A percentile compares a stretch with the other conserved stretches of the same genome.
These are phyloP conservation scores for Cryptococcus sp. DNA, from an alignment of 1,284 basidiomycete species.

Conservation along the genomic window DNA sequence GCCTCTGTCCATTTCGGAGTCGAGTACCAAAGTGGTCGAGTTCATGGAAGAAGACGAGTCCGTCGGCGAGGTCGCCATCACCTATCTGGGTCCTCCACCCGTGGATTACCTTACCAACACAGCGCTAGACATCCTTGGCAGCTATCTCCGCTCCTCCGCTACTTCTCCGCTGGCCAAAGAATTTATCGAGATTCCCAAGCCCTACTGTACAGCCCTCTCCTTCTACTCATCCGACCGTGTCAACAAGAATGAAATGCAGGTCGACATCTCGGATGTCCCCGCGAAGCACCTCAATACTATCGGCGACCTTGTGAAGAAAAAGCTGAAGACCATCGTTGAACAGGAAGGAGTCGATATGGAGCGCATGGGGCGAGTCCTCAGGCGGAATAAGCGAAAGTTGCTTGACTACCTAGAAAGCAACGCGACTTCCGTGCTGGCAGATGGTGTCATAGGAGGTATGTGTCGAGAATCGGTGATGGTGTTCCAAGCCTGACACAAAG, in stretches of 20 bases:
- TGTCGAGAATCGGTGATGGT: not conserved
- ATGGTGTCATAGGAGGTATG: slow-evolving; percentile 65
- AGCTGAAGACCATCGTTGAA: slow-evolving; percentile 68
- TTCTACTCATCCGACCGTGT: slow-evolving; percentile 79
- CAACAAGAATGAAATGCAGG: slow-evolving; percentile 69
- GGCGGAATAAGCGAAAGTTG: slow-evolving; percentile 79
- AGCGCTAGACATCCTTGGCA: slow-evolving; percentile 81
- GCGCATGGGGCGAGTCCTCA: slow-evolving; percentile 84
- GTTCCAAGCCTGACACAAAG: slow-evolving; percentile 2
- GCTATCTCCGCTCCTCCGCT: slow-evolving; percentile 86
- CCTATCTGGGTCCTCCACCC: slow-evolving; percentile 75
- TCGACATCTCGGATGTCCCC: slow-evolving; percentile 84
- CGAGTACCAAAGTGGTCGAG: slow-evolving; percentile 67
- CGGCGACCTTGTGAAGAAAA: slow-evolving; percentile 67
- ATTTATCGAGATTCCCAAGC: slow-evolving; percentile 88
- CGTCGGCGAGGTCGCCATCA: slow-evolving; percentile 80
- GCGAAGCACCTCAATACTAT: slow-evolving; percentile 74
- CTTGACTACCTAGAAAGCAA: slow-evolving; percentile 51
- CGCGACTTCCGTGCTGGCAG: slow-evolving; percentile 38
- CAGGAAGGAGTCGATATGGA: slow-evolving; percentile 85
- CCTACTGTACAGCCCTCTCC: slow-evolving; percentile 83
- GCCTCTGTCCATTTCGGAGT: slow-evolving; percentile 62
- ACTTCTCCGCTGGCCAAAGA: slow-evolving; percentile 90
- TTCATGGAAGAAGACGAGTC: slow-evolving; percentile 99
- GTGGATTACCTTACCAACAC: slow-evolving; percentile 75